Conservation (phyloP, 345 rosid genomes). For the Syzygium aqueum region DNA sequence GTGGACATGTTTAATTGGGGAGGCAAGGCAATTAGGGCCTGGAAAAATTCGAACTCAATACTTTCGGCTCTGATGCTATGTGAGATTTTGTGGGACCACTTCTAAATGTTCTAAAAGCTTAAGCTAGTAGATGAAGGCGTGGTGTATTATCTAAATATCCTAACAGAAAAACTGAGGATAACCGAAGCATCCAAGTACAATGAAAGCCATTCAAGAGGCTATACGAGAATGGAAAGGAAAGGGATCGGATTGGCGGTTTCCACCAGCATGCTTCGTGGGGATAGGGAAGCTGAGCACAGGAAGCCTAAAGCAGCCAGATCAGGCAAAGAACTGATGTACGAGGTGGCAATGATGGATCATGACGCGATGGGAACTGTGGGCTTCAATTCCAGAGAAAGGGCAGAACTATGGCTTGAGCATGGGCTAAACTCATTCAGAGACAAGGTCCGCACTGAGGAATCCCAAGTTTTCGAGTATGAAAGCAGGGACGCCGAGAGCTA, state of each 20-base stretch:
- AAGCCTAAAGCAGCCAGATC: neutral
- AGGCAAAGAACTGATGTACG: neutral
- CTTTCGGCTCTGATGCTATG: too few relatives aligned
- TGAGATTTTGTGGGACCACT: too few relatives aligned
- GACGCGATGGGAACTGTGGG: neutral
- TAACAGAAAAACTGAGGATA: too few relatives aligned
- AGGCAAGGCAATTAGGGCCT: too few relatives aligned
- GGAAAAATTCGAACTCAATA: too few relatives aligned
- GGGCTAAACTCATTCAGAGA: neutral
- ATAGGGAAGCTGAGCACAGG: too few relatives aligned
- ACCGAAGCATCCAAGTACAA: neutral
- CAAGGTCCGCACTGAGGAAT: neutral
- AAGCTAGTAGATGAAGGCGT: too few relatives aligned
- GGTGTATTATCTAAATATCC: too few relatives aligned
- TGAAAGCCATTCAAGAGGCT: neutral
- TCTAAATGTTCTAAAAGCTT: too few relatives aligned
- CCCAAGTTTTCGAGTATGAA: neutral
- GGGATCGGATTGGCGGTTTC: neutral
- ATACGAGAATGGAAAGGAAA: neutral
- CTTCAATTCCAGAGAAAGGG: neutral
- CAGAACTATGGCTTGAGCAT: rapidly evolving
- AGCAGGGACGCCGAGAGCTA: neutral
- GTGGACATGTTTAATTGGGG: too few relatives aligned
- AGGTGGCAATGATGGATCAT: neutral
- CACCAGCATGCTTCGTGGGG: neutral